Conservation (phyloP, 129 eudicot genomes). For the Pulicaria dysenterica region DNA sequence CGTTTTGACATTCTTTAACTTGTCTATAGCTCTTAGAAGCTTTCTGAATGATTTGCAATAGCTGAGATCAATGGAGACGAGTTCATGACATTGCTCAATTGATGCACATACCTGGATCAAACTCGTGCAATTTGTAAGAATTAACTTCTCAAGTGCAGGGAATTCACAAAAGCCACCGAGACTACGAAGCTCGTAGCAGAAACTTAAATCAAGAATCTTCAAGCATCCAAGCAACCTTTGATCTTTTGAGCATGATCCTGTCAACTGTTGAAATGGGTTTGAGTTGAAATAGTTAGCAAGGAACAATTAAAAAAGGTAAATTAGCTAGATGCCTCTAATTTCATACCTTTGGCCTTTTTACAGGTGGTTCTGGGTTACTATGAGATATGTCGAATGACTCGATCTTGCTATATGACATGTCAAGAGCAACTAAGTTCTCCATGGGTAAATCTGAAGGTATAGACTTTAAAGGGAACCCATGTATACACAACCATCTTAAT, state of each 20-base stretch:
- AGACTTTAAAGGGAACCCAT: slow-evolving; percentile 25
- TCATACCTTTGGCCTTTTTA: slow-evolving; percentile 18
- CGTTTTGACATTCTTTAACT: not conserved
- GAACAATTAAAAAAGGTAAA: not conserved
- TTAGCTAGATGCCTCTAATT: not conserved
- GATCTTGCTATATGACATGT: slow-evolving; percentile 25
- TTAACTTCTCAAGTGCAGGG: slow-evolving; percentile 19
- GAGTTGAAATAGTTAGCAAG: not conserved
- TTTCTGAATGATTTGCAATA: not conserved
- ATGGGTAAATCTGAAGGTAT: slow-evolving; percentile 20
- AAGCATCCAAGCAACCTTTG: slow-evolving; percentile 18
- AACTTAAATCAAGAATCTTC: slow-evolving; percentile 24
- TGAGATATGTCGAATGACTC: slow-evolving; percentile 9
- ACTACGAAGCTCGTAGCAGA: not conserved
- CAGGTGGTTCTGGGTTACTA: not conserved
- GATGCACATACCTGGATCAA: slow-evolving; percentile 16
- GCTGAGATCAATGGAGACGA: slow-evolving; percentile 3
- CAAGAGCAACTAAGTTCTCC: slow-evolving; percentile 31
- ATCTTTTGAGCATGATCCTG: not conserved
- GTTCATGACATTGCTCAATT: not conserved
- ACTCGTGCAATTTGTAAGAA: not conserved
- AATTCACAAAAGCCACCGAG: slow-evolving; percentile 6
- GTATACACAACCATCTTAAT: slow-evolving; percentile 35
- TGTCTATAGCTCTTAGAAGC: not conserved
- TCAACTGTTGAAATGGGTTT: not conserved